Evolutionary conservation across 2,329 filamentous ascomycete species (phyloP), one percentile per base, ranked within the genome.

Genomic region (Aaosphaeria pasadenensis): DNA sequence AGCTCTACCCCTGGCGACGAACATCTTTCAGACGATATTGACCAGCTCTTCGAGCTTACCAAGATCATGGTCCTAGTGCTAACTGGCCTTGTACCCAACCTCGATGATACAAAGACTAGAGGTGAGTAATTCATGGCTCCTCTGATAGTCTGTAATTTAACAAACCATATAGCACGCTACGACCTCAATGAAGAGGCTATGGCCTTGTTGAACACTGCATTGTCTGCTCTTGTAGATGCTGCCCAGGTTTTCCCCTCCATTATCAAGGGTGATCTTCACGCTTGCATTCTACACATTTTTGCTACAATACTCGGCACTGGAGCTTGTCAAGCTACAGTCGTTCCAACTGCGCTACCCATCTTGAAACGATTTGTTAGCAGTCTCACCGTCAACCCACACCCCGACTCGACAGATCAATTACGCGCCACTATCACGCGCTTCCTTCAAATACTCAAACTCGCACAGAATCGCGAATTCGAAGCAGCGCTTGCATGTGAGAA

Each of bases 261-360:
- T 60, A 99, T 99, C 75, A 94, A 94, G 66, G 92, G 91, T 7
- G 94, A 99, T 67, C 79, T 99, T 5, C 91, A 97, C 64, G 92
- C 94, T 36, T 97, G 92, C 63, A 96, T 97, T 57, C 82, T 99
- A 43, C 91, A 99, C 74, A 96, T 97, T 47, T 96, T 97, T 65
- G 88, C 89, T 46, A 96, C 91, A 0, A 94, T 96, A 48, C 81
- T 99, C 9, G 88, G 89, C 11, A 96, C 91, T 1, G 87, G 89
- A 0, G 79, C 84, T 7, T 97, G 92, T 63, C 95, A 99, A 71
- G 83, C 89, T 29, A 81, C 89, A 35, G 89, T 97, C 31, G 86
- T 97, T 1, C 92, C 94, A 0, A 89, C 95, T 70, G 86, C 91
- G 3, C 79, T 99, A 11, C 89, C 94, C 0, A 95, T 91, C 38